These are phyloP conservation scores for Tolypocladium endophyticum DNA, from an alignment of 2,329 filamentous ascomycete species.

Conservation along the genomic window DNA sequence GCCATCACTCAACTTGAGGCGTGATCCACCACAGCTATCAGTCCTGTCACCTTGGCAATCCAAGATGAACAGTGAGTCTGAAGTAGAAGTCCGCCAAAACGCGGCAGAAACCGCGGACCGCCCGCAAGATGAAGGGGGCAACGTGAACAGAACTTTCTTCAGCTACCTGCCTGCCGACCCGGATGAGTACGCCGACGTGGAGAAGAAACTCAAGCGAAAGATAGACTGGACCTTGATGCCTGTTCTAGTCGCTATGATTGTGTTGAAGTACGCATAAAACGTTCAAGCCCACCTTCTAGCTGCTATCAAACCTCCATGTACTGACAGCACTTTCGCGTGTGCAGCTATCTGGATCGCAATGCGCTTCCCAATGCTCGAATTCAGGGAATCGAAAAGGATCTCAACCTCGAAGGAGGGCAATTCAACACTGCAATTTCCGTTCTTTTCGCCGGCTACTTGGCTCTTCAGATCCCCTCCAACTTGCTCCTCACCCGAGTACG, in stretches of 20 bases:
- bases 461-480: slow-evolving; percentile 25
- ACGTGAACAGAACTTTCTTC: background rate
- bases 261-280: background rate
- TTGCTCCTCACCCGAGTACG: slow-evolving; percentile 27
- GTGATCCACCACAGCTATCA: too few relatives aligned
- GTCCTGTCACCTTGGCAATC: background rate
- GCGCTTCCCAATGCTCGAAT: background rate
- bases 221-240: background rate
- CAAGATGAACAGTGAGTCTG: background rate
- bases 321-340: background rate
- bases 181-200: background rate
- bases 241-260: background rate
- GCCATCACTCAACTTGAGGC: background rate
- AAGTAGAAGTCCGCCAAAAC: background rate
- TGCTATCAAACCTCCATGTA: background rate
- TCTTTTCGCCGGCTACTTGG: slow-evolving; percentile 24
- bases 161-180: background rate
- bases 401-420: background rate
- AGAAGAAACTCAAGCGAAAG: background rate
- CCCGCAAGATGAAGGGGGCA: background rate
- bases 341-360: background rate
- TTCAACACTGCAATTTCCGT: slow-evolving; percentile 17
- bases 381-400: background rate
- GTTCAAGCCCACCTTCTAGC: background rate
- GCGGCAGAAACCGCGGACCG: background rate